phyloP scores from a whole-genome alignment of 2,329 filamentous ascomycete species.

The Camillea tinctor region DNA sequence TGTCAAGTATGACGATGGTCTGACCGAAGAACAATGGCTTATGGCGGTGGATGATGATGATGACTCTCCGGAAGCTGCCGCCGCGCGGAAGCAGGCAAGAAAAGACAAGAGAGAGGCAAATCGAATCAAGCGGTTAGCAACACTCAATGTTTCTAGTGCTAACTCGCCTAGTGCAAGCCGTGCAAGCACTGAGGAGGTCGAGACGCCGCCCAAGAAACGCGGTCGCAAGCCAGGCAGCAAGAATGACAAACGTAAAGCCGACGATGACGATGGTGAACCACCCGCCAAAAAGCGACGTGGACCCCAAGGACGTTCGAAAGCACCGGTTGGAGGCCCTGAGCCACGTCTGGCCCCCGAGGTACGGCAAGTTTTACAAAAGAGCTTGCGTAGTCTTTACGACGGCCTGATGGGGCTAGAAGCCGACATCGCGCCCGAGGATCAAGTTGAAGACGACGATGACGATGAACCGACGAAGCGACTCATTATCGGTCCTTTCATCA shows the following conservation, averaged over 20 bases:
- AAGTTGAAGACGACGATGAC: conserved; percentile 52
- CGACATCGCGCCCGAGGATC: conserved; percentile 58
- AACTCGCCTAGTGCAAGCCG: conserved; percentile 77
- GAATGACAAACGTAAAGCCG: conserved; percentile 85
- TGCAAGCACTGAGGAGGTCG: conserved; percentile 79
- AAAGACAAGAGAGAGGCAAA: conserved; percentile 79
- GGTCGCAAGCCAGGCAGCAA: conserved; percentile 75
- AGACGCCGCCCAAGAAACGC: conserved; percentile 75
- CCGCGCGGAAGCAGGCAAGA: conserved; percentile 82
- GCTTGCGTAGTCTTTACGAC: conserved; percentile 75
- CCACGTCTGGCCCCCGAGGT: conserved; percentile 63
- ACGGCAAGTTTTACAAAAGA: conserved; percentile 75
- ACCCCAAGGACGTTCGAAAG: conserved; percentile 68
- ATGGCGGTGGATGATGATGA: conserved; percentile 97
- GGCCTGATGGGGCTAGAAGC: conserved; percentile 82
- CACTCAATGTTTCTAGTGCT: conserved; percentile 43
- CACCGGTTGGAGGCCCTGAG: conserved; percentile 38
- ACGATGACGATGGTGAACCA: conserved; percentile 73
- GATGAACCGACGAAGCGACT: conserved; percentile 65
- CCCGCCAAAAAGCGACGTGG: conserved; percentile 77
- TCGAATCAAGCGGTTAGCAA: conserved; percentile 58
- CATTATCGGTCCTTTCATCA: conserved; percentile 92
- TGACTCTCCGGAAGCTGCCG: conserved; percentile 88
- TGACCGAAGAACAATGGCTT: conserved; percentile 98
- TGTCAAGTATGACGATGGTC: conserved; percentile 93